Base-by-base conservation (phyloP, 177 flowering plant genomes). In the Vitis hybrid region DNA sequence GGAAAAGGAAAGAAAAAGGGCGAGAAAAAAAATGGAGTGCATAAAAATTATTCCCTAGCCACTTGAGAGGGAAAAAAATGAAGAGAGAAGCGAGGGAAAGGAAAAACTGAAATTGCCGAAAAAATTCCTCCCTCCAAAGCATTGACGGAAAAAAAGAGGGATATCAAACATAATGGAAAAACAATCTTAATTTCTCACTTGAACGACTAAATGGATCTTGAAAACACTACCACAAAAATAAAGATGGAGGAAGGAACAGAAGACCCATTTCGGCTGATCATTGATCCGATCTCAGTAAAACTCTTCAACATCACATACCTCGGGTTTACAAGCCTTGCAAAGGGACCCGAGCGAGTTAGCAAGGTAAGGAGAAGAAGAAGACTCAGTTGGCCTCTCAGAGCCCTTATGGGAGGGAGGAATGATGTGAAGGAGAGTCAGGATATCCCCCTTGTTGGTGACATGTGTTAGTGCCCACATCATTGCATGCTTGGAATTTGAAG, bases 401-500 rank as follows among this genome's bases (percentile, higher is more conserved):
- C 32, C 56, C 16, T 46, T 16, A 35, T 66, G 63, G 6, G 19
- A 7, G 62, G 78, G 75, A 72, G 77, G 71, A 6, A 76, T 19
- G 21, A 81, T 52, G 57, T 79, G 84, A 66, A 81, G 84, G 12
- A 81, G 72, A 66, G 96, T 93, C 60, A 93, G 84, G 30, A 86
- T 75, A 78, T 93, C 98, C 65, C 93, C 96, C 71, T 86, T 86
- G 71, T 93, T 89, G 8, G 89, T 73, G 3, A 91, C 85, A 85
- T 93, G 98, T 6, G 97, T 90, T 13, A 91, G 83, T 8, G 98
- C 97, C 97, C 97, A 93, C 87, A 91, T 85, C 97, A 93, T 86
- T 1, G 97, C 97, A 81, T 90, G 91, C 75, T 86, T 90, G 1
- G 97, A 81, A 62, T 81, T 72, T 9, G 88, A 76, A 4, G 87